A percentile compares a stretch with the other conserved stretches of the same genome.
These are phyloP conservation scores for Sporothrix pseudoabietina DNA, from an alignment of 2,329 filamentous ascomycete species.

Conservation along the genomic window DNA sequence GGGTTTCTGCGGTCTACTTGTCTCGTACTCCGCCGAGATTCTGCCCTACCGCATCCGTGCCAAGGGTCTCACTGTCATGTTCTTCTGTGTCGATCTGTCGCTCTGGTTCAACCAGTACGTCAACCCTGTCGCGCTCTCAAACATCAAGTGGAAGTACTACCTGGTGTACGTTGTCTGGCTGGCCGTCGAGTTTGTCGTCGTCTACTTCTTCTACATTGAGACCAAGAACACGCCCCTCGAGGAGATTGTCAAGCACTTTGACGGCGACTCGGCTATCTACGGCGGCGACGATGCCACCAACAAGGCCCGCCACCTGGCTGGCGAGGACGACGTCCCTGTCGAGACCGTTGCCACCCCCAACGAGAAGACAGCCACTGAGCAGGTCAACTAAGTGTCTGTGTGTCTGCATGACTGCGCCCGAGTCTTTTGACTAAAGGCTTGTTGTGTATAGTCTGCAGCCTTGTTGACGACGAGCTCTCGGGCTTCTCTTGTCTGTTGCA, in stretches of 20 bases:
- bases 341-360: slow-evolving; percentile 7
- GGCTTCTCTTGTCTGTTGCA: neutral
- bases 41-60: slow-evolving; percentile 39
- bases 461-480: neutral
- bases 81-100: slow-evolving; percentile 47
- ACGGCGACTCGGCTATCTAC: slow-evolving; percentile 31
- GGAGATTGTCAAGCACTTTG: slow-evolving; percentile 33
- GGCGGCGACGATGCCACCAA: slow-evolving; percentile 31
- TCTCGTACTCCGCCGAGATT: slow-evolving; percentile 39
- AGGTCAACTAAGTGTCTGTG: neutral
- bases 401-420: neutral
- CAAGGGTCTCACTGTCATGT: slow-evolving; percentile 49
- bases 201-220: slow-evolving; percentile 84
- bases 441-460: neutral
- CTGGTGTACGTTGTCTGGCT: slow-evolving; percentile 51
- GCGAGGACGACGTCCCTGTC: slow-evolving; percentile 26
- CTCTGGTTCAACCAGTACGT: slow-evolving; percentile 45
- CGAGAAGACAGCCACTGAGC: slow-evolving; percentile 31
- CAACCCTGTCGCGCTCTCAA: slow-evolving; percentile 48
- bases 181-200: slow-evolving; percentile 50
- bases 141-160: slow-evolving; percentile 48
- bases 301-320: slow-evolving; percentile 33
- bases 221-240: slow-evolving; percentile 55
- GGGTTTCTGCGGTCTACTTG: slow-evolving; percentile 37
- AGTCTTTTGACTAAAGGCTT: too few relatives aligned